Evolutionary conservation across 2,329 filamentous ascomycete genomes (phyloP).

Genomic region (Macrophomina phaseolina): DNA sequence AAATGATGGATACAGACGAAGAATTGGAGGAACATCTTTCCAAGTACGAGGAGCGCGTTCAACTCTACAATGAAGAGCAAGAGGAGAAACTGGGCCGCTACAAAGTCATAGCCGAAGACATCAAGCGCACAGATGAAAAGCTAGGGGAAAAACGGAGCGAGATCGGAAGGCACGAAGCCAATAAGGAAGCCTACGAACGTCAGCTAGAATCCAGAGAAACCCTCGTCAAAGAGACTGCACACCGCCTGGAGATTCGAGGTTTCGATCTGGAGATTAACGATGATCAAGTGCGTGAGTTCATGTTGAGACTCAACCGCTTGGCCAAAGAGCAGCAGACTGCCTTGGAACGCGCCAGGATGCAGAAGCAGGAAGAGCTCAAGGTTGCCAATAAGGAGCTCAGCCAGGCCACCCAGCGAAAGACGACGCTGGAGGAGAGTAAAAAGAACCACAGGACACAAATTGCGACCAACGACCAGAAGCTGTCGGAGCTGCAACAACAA

Average conservation of each 20-base stretch:
- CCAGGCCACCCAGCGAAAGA: slow-evolving; percentile 75
- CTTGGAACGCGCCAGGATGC: slow-evolving; percentile 74
- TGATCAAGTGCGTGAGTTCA: slow-evolving; percentile 74
- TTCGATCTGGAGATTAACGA: slow-evolving; percentile 78
- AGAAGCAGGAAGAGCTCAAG: slow-evolving; percentile 75
- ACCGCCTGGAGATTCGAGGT: slow-evolving; percentile 78
- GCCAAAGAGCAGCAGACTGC: slow-evolving; percentile 78
- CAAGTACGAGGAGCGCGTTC: slow-evolving; percentile 78
- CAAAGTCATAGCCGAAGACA: slow-evolving; percentile 62
- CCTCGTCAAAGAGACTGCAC: slow-evolving; percentile 79
- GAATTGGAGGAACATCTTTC: slow-evolving; percentile 73
- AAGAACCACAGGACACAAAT: slow-evolving; percentile 76
- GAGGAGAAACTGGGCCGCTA: slow-evolving; percentile 69
- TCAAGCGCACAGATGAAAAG: slow-evolving; percentile 52
- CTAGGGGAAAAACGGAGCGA: slow-evolving; percentile 61
- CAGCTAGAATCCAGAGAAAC: slow-evolving; percentile 74
- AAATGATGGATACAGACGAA: slow-evolving; percentile 78
- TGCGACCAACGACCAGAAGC: slow-evolving; percentile 72
- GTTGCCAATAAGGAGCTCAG: slow-evolving; percentile 75
- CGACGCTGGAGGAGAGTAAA: slow-evolving; percentile 75
- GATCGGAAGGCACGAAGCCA: slow-evolving; percentile 79
- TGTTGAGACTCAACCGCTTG: slow-evolving; percentile 76
- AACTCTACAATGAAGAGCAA: slow-evolving; percentile 67
- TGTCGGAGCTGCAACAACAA: slow-evolving; percentile 68
- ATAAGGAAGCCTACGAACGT: slow-evolving; percentile 84